Evolutionary conservation across 225 moss, liverwort and hornwort species (phyloP).

Genomic region (Bryoerythrophyllum caledonicum): DNA sequence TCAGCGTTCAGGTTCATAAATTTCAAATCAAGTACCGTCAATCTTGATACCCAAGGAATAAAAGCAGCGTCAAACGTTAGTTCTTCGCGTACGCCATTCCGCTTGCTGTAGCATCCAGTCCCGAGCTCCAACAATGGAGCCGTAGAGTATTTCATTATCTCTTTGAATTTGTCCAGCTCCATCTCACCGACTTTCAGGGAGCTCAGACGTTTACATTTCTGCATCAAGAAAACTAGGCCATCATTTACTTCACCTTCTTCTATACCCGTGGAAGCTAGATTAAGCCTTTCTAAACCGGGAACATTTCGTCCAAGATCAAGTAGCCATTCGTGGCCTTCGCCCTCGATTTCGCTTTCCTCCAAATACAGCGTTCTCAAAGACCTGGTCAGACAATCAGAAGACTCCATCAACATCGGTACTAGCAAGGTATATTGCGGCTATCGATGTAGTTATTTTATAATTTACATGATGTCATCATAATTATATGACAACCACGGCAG

Average conservation of each 20-base stretch:
- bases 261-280: conserved; percentile 46
- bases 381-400: conserved; percentile 31
- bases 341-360: conserved; percentile 55
- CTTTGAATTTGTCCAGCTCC: conserved; percentile 52
- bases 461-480: neutral
- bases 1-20: conserved; percentile 49
- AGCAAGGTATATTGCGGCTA: neutral
- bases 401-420: neutral
- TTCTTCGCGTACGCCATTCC: conserved; percentile 40
- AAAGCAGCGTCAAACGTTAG: conserved; percentile 31
- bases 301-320: conserved; percentile 57
- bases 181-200: conserved; percentile 73
- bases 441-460: neutral
- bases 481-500: neutral
- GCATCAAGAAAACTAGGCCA: conserved; percentile 44
- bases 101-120: conserved; percentile 58
- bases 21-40: conserved; percentile 69
- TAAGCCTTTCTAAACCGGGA: conserved; percentile 53
- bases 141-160: conserved; percentile 38
- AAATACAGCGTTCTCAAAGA: conserved; percentile 60
- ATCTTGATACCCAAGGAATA: conserved; percentile 51
- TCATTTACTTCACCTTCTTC: conserved; percentile 48
- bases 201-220: conserved; percentile 55
- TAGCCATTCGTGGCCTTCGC: conserved; percentile 50
- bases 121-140: conserved; percentile 54